Evolutionary conservation across 257 asterid genomes (phyloP), one percentile per base, ranked within the genome.

Genomic region (Apocynum venetum): DNA sequence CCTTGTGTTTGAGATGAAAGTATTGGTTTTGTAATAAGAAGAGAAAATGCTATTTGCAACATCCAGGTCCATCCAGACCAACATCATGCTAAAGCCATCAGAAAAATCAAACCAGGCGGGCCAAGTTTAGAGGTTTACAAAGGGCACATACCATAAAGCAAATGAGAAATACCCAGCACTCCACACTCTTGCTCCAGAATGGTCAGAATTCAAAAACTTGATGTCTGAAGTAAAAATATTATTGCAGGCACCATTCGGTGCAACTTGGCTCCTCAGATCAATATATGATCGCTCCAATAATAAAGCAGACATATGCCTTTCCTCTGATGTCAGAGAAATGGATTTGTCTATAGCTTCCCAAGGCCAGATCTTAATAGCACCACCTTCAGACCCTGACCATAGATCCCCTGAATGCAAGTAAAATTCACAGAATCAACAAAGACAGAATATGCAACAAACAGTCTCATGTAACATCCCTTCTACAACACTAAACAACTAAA

Each of bases 361-460:
- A 25, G 97, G 91, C 98, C 99, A 96, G 78, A 91, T 84, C 89
- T 87, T 96, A 70, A 96, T 73, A 61, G 89, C 85, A 81, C 98
- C 99, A 75, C 92, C 90, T 86, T 96, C 99, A 72, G 98, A 96
- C 65, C 97, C 98, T 17, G 97, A 83, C 99, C 99, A 96, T 17
- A 96, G 79, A 83, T 96, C 98, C 84, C 99, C 99, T 96, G 85
- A 61, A 87, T 57, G 77, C 78, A 78, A 88, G 60, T 72, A 72
- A 53, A 65, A 53, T 76, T 65, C 77, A 77, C 74, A 73, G 48
- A 77, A 81, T 76, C 72, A 82, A 78, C 48, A 60, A 19, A 13
- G 61, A 48, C 38, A 77, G 9, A 35, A 68, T 49, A 49, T 71
- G 20, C 44, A 35, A 69, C 15, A 48, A 13, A 55, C 7, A 36